phyloP scores from a whole-genome alignment of 2,329 filamentous ascomycete species.

The Pseudophaeomoniella oleicola region DNA sequence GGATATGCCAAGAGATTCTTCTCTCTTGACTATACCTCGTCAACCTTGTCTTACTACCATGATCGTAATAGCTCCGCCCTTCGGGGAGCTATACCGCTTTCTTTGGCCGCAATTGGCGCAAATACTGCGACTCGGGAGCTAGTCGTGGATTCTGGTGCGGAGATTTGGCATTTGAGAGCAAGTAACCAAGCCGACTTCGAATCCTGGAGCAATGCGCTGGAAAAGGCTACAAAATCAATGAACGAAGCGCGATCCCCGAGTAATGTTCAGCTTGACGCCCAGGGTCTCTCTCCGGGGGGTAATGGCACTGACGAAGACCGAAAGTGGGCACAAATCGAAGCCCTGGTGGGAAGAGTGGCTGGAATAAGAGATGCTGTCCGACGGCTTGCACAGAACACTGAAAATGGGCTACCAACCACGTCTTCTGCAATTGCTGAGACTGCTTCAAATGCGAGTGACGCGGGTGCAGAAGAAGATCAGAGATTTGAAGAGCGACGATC shows the following conservation, averaged over 20 bases:
- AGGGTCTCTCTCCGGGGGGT: conserved; percentile 12
- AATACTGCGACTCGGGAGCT: conserved; percentile 84
- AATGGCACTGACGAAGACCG: conserved; percentile 47
- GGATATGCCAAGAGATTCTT: conserved; percentile 90
- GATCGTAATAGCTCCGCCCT: conserved; percentile 86
- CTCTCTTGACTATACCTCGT: conserved; percentile 86
- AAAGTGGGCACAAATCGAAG: conserved; percentile 79
- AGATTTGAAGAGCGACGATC: conserved; percentile 45
- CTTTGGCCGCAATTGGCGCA: conserved; percentile 76
- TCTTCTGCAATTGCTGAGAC: conserved; percentile 13
- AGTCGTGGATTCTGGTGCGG: conserved; percentile 89
- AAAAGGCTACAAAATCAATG: conserved; percentile 55
- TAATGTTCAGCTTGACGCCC: conserved; percentile 17
- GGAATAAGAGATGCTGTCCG: conserved; percentile 81
- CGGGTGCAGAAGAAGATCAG: conserved; percentile 19
- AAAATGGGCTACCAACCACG: conserved; percentile 36
- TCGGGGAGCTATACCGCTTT: conserved; percentile 81
- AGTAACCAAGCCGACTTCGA: conserved; percentile 71
- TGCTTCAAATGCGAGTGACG: conserved; percentile 19
- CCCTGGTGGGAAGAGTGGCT: conserved; percentile 70
- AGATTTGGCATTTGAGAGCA: conserved; percentile 89
- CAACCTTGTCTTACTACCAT: conserved; percentile 91
- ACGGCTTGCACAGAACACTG: conserved; percentile 71
- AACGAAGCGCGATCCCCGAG: conserved; percentile 15
- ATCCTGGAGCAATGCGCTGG: conserved; percentile 74